Evolutionary conservation across 805 yeast genomes (phyloP), one percentile per base, ranked within the genome.

Genomic region (Saccharomycopsis javanensis): DNA sequence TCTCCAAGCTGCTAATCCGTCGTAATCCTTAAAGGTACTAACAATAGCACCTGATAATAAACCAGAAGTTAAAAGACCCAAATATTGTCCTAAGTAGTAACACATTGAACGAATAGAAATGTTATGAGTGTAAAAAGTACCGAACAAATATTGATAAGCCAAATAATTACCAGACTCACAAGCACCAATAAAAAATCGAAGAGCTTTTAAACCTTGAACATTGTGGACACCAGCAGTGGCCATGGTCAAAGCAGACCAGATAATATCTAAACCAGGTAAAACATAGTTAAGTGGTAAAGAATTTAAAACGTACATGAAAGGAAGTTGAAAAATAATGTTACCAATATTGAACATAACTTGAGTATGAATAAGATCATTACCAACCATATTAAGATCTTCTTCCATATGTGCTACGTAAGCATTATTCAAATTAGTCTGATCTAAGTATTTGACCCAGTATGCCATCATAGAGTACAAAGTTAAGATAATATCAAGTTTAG

Each of bases 131-230:
- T 75, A 73, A 16, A 80, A 74, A 16, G 70, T 78, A 37, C 87
- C 88, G 62, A 77, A 71, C 53, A 81, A 68, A 62, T 79, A 82
- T 62, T 82, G 85, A 56, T 80, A 73, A 23, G 81, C 82, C 8
- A 88, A 86, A 71, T 80, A 75, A 63, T 75, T 78, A 13, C 85
- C 81, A 3, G 86, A 80, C 66, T 88, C 94, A 65, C 82, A 81
- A 0, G 81, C 79, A 37, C 86, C 90, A 57, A 85, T 74, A 46
- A 86, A 75, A 63, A 86, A 86, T 55, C 94, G 71, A 50, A 82
- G 69, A 1, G 79, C 88, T 67, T 81, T 79, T 35, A 87, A 69
- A 51, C 79, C 80, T 1, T 72, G 69, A 15, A 79, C 78, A 10
- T 71, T 73, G 20, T 75, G 72, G 52, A 76, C 81, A 61, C 74